phyloP scores from a whole-genome alignment of 352 stramenopile species.

The Pythium oligandrum region DNA sequence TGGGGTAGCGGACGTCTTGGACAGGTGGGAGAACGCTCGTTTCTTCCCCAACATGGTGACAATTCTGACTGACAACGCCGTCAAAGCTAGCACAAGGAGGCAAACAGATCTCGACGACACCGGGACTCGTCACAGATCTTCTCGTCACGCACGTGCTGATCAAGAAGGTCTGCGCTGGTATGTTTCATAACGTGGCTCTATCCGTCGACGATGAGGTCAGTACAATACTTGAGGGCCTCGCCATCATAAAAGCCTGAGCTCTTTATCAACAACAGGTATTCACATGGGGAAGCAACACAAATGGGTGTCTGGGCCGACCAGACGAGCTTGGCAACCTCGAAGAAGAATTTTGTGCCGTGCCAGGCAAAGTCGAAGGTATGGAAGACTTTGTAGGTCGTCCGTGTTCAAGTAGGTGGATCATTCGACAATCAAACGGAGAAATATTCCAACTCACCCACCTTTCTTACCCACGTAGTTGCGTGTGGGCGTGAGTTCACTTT shows the following conservation, averaged over 20 bases:
- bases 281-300: conserved; percentile 91
- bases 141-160: conserved; percentile 77
- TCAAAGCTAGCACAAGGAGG: conserved; percentile 61
- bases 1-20: conserved; percentile 92
- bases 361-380: conserved; percentile 68
- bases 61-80: not conserved
- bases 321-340: conserved; percentile 66
- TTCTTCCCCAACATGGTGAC: not conserved
- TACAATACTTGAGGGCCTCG: no score
- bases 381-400: conserved; percentile 61
- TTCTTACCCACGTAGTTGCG: conserved; percentile 44
- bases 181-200: conserved; percentile 90
- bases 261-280: conserved; percentile 53
- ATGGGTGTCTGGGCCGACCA: conserved; percentile 82
- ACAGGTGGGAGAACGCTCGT: conserved; percentile 40
- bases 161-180: conserved; percentile 81
- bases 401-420: conserved; percentile 47
- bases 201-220: conserved; percentile 85
- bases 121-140: conserved; percentile 79
- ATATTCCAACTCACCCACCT: not conserved
- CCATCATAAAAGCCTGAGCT: not conserved
- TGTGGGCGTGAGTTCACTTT: conserved; percentile 91
- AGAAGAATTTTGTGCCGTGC: conserved; percentile 79
- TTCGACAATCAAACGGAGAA: not conserved
- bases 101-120: conserved; percentile 59